phyloP scores from a whole-genome alignment of 106 monocot species.

The Allium sativum region DNA sequence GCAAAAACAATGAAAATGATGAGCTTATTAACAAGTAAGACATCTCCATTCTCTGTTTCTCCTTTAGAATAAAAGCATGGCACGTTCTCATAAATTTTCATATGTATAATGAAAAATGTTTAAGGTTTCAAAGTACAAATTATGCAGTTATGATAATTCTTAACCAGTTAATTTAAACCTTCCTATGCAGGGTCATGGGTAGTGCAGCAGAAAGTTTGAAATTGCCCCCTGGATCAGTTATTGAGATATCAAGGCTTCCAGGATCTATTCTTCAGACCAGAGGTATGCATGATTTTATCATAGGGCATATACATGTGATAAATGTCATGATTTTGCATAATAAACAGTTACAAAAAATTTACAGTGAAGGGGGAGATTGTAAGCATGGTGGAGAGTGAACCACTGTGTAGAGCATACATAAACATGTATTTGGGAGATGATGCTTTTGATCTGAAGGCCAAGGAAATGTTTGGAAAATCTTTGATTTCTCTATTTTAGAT shows the following conservation, averaged over 20 bases:
- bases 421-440: slow-evolving; percentile 59
- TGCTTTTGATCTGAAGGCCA: slow-evolving; percentile 56
- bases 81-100: not conserved
- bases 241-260: slow-evolving; percentile 47
- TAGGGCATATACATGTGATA: no score
- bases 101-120: no score
- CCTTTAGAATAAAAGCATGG: no score
- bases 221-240: slow-evolving; percentile 34
- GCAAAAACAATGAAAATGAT: slow-evolving; percentile 25
- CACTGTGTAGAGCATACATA: slow-evolving; percentile 57
- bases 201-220: slow-evolving; percentile 31
- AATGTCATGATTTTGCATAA: not conserved
- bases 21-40: slow-evolving; percentile 46
- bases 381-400: slow-evolving; percentile 40
- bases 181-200: slow-evolving; percentile 57
- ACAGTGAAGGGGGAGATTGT: slow-evolving; percentile 55
- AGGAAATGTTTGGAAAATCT: slow-evolving; percentile 32
- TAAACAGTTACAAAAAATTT: not conserved
- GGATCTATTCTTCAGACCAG: slow-evolving; percentile 45
- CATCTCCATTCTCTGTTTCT: not conserved
- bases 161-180: no score
- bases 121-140: no score
- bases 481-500: slow-evolving; percentile 25
- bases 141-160: no score
- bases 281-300: slow-evolving; percentile 8